A percentile compares a stretch with the other conserved stretches of the same genome.
These are phyloP conservation scores for Jaapia argillacea DNA, from an alignment of 768 basidiomycete genomes.

Conservation along the genomic window DNA sequence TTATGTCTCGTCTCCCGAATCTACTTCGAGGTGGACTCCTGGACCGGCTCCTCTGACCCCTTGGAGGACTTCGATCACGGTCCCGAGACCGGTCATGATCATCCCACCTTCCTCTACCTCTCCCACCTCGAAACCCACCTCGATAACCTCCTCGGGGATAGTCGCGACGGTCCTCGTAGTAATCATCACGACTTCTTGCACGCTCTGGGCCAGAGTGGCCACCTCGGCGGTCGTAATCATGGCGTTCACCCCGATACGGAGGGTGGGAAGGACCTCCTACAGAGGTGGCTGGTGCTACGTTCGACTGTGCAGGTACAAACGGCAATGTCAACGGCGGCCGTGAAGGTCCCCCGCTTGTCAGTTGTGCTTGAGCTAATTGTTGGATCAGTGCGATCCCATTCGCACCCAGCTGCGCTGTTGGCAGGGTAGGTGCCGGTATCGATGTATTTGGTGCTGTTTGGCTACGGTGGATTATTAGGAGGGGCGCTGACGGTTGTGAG, in stretches of 20 bases:
- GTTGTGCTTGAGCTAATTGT: constrained; percentile 53
- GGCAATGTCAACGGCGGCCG: not conserved
- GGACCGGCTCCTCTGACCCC: constrained; percentile 56
- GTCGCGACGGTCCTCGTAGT: constrained; percentile 40
- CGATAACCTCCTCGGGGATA: constrained; percentile 44
- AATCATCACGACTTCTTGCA: constrained; percentile 34
- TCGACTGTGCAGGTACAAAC: not conserved
- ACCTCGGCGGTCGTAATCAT: constrained; percentile 24
- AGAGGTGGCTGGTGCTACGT: constrained; percentile 7
- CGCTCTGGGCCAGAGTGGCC: constrained; percentile 33
- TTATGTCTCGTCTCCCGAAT: constrained; percentile 38
- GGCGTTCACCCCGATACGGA: constrained; percentile 34
- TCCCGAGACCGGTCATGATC: constrained; percentile 37
- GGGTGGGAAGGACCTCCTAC: constrained; percentile 19
- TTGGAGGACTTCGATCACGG: constrained; percentile 28
- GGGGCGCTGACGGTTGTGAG: not conserved
- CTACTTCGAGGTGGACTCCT: constrained; percentile 57
- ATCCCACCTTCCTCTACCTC: constrained; percentile 55
- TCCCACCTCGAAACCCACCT: constrained; percentile 48
- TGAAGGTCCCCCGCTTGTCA: not conserved
- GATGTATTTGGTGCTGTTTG: constrained; percentile 53
- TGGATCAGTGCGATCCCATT: constrained; percentile 65
- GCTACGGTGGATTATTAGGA: constrained; percentile 20
- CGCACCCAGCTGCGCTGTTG: constrained; percentile 30
- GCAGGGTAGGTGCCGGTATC: constrained; percentile 20